A percentile compares a stretch with the other conserved stretches of the same genome.
Evolutionary conservation across 2,329 filamentous ascomycete species (phyloP).

Genomic region (Escovopsis sp.): DNA sequence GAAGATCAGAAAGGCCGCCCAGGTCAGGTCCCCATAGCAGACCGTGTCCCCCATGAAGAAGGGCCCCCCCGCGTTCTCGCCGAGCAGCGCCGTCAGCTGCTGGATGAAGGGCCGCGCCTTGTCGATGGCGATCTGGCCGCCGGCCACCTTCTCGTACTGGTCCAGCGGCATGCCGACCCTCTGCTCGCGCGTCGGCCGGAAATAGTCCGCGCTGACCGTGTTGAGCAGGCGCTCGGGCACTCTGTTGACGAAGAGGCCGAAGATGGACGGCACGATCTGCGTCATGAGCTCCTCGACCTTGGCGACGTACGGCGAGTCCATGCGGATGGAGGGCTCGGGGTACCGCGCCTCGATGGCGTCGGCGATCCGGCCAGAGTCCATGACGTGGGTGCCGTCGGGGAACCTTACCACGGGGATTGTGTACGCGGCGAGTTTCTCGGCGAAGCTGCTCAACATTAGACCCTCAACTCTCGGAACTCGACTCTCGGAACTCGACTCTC

Average conservation of each 20-base stretch:
- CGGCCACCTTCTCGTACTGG: slow-evolving; percentile 30
- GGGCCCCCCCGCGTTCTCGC: slow-evolving; percentile 40
- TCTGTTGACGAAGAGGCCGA: slow-evolving; percentile 28
- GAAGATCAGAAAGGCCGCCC: slow-evolving; percentile 34
- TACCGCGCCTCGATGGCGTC: slow-evolving; percentile 41
- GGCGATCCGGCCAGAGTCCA: slow-evolving; percentile 50
- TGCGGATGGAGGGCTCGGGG: slow-evolving; percentile 41
- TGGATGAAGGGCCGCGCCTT: slow-evolving; percentile 21
- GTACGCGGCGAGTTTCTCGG: slow-evolving; percentile 4
- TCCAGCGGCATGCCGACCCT: slow-evolving; percentile 37
- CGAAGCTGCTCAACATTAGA: slow-evolving; percentile 2
- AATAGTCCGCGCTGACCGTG: slow-evolving; percentile 37
- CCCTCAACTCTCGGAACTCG: too few relatives aligned
- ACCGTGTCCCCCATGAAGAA: slow-evolving; percentile 44
- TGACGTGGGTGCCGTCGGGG: slow-evolving; percentile 38
- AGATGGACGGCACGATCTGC: slow-evolving; percentile 18
- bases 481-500: too few relatives aligned
- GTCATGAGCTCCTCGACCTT: slow-evolving; percentile 28
- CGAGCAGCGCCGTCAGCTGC: slow-evolving; percentile 30
- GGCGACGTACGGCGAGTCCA: slow-evolving; percentile 36
- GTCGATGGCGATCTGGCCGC: slow-evolving; percentile 35
- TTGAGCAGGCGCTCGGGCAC: slow-evolving; percentile 38
- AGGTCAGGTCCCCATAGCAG: slow-evolving; percentile 44
- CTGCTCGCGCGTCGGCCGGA: slow-evolving; percentile 34
- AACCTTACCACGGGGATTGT: slow-evolving; percentile 37